phyloP scores from a whole-genome alignment of 441 rosid genomes.

The Flueggea neowawraea region DNA sequence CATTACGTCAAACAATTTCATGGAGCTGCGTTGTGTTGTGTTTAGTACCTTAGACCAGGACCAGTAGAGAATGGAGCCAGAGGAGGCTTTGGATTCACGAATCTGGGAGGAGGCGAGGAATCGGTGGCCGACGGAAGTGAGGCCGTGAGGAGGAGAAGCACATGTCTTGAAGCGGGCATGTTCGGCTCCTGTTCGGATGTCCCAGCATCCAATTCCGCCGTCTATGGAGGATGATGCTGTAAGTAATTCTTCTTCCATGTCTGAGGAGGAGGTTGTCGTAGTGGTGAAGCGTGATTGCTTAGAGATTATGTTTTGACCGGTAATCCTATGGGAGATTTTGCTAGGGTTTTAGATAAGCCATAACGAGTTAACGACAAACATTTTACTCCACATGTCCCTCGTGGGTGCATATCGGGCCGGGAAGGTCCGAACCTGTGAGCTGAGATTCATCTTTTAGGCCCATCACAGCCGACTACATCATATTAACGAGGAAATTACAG shows the following conservation, averaged over 20 bases:
- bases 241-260: constrained; percentile 35
- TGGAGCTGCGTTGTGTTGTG: background rate
- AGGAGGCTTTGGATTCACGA: constrained; percentile 46
- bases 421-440: too few relatives aligned
- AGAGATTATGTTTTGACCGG: too few relatives aligned
- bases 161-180: constrained; percentile 64
- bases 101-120: constrained; percentile 78
- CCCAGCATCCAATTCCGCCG: constrained; percentile 77
- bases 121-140: constrained; percentile 52
- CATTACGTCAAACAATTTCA: constrained; percentile 18
- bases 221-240: constrained; percentile 73
- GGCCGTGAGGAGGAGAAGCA: constrained; percentile 69
- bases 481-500: too few relatives aligned
- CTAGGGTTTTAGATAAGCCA: too few relatives aligned
- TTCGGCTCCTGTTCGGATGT: constrained; percentile 62
- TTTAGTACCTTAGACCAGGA: constrained; percentile 64
- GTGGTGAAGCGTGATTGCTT: too few relatives aligned
- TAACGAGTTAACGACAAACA: too few relatives aligned
- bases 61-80: constrained; percentile 75
- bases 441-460: too few relatives aligned
- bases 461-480: too few relatives aligned
- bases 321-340: too few relatives aligned
- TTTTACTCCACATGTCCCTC: too few relatives aligned
- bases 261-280: background rate
- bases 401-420: too few relatives aligned